phyloP scores from a whole-genome alignment of 768 basidiomycete species.

The Tylopilus sp. region DNA sequence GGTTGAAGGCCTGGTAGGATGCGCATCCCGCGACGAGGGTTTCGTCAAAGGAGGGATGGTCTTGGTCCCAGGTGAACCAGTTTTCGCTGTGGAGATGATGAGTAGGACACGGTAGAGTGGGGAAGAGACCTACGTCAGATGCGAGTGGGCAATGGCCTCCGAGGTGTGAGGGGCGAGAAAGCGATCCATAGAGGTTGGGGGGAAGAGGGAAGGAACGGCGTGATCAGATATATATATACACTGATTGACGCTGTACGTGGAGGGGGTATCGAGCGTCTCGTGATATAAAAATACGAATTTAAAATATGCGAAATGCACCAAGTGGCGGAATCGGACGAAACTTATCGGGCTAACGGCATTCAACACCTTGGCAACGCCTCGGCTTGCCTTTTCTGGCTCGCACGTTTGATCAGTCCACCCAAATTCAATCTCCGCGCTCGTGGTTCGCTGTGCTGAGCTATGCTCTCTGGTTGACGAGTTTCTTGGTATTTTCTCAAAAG shows the following conservation, averaged over 20 bases:
- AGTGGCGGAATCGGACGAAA: not conserved
- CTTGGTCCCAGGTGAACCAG: conserved; percentile 64
- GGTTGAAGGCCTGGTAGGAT: conserved; percentile 76
- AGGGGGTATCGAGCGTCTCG: conserved; percentile 4
- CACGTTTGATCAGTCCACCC: conserved; percentile 22
- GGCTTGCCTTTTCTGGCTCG: conserved; percentile 19
- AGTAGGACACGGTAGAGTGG: conserved; percentile 4
- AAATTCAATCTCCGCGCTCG: not conserved
- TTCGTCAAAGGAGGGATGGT: conserved; percentile 68
- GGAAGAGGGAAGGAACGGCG: not conserved
- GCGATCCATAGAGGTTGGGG: conserved; percentile 51
- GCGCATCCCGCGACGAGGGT: conserved; percentile 73
- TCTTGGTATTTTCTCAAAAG: no score
- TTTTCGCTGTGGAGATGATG: conserved; percentile 50
- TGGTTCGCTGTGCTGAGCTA: not conserved
- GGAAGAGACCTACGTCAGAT: conserved; percentile 52
- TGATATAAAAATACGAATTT: not conserved
- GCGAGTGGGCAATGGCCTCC: conserved; percentile 68
- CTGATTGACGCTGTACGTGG: conserved; percentile 8
- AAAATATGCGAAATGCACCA: not conserved
- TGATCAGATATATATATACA: conserved; percentile 1
- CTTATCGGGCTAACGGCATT: not conserved
- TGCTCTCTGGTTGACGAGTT: no score
- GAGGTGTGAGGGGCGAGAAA: conserved; percentile 71
- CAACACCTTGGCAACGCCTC: not conserved